Evolutionary conservation across 2,329 filamentous ascomycete species (phyloP).

Genomic region (Fusarium irregulare): DNA sequence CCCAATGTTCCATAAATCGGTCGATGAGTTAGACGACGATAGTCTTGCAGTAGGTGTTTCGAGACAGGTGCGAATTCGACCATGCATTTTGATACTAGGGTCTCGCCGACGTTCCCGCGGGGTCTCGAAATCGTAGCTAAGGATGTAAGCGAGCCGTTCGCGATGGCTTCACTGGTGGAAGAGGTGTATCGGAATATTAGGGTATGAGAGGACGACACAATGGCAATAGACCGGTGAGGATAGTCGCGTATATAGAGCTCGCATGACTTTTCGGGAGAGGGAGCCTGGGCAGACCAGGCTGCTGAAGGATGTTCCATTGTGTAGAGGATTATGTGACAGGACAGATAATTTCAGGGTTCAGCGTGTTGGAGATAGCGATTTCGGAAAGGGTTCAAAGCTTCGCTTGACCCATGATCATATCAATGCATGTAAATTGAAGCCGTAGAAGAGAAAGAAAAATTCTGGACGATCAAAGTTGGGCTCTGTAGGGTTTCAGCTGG

Average conservation of each 20-base stretch:
- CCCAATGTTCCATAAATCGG: slow-evolving; percentile 88
- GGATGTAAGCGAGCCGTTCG: slow-evolving; percentile 69
- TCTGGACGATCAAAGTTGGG: slow-evolving; percentile 11
- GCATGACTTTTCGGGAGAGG: slow-evolving; percentile 71
- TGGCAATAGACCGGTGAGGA: slow-evolving; percentile 86
- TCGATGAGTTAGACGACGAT: slow-evolving; percentile 77
- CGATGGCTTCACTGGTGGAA: slow-evolving; percentile 68
- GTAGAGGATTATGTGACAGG: slow-evolving; percentile 21
- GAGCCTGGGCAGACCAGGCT: slow-evolving; percentile 60
- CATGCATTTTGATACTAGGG: slow-evolving; percentile 75
- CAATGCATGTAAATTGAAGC: not conserved
- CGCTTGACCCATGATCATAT: slow-evolving; percentile 22
- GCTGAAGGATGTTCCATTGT: slow-evolving; percentile 62
- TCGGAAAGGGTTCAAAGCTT: slow-evolving; percentile 16
- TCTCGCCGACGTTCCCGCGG: slow-evolving; percentile 56
- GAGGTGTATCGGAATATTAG: slow-evolving; percentile 86
- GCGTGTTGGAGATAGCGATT: slow-evolving; percentile 24
- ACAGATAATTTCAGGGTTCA: slow-evolving; percentile 22
- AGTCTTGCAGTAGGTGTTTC: slow-evolving; percentile 76
- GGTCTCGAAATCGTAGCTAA: slow-evolving; percentile 60
- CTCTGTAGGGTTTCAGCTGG: slow-evolving; percentile 16
- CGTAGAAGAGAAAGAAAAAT: not conserved
- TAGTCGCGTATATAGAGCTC: slow-evolving; percentile 87
- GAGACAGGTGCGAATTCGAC: slow-evolving; percentile 82
- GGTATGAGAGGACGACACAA: slow-evolving; percentile 81